Base-by-base conservation (phyloP, 1,139 yeast species). In the Pichia sorboxylosa region DNA sequence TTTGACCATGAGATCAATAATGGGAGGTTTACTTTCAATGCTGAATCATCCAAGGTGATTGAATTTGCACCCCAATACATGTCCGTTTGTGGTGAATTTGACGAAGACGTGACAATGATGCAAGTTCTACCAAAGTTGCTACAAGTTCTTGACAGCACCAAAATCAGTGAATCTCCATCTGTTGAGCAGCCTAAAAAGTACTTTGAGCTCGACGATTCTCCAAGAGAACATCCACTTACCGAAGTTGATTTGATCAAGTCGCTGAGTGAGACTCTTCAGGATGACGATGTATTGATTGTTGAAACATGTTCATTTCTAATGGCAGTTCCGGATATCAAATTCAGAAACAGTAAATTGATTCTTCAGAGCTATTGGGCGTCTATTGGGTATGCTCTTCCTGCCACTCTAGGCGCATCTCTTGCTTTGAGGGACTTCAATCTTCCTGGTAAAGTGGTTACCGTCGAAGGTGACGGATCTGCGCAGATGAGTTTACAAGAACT, bases 391-490 rank as follows among this genome's bases (percentile, higher is more conserved):
- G 84, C 94, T 0, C 59, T 84, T 18, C 94, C 94, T 1, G 87
- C 93, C 1, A 69, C 92, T 1, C 61, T 84, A 13, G 95, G 95
- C 17, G 80, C 77, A 2, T 72, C 79, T 7, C 51, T 80, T 31
- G 94, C 87, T 2, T 62, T 68, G 44, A 64, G 66, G 36, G 93
- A 83, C 47, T 48, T 63, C 32, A 62, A 62, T 6, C 39, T 49
- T 13, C 55, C 61, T 2, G 70, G 77, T 29, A 68, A 87, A 42
- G 70, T 82, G 7, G 54, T 81, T 16, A 60, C 83, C 6, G 63
- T 82, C 16, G 87, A 80, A 59, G 95, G 95, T 31, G 95, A 85
- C 51, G 95, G 95, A 1, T 77, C 92, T 11, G 84, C 94, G 2
- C 92, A 82, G 58, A 80, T 83, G 92, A 79, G 94, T 2, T 63